Evolutionary conservation across 192 early-diverging fungal species (phyloP).

Genomic region (Umbelopsis sp.): DNA sequence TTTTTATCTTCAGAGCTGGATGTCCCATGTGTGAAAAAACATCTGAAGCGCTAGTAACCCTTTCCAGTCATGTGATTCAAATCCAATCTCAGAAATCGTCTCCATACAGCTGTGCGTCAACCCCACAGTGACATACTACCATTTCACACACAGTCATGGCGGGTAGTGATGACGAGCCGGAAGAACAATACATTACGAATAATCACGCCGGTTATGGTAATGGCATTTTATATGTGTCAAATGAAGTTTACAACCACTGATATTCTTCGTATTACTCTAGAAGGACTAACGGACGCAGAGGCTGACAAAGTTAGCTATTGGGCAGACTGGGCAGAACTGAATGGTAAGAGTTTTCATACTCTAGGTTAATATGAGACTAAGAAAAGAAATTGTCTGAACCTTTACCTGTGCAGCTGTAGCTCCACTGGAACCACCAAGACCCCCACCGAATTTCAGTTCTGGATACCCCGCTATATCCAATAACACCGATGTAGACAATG

Average conservation of each 20-base stretch:
- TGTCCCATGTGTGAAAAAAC: too few relatives aligned
- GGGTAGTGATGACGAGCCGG: neutral
- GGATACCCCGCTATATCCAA: neutral
- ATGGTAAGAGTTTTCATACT: neutral
- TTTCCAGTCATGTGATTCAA: neutral
- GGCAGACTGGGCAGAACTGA: slow-evolving; percentile 5
- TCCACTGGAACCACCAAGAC: neutral
- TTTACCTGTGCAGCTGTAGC: neutral
- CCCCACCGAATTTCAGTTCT: neutral
- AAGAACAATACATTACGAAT: neutral
- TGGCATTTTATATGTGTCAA: neutral
- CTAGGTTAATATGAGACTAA: too few relatives aligned
- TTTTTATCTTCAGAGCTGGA: too few relatives aligned
- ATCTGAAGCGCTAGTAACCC: too few relatives aligned
- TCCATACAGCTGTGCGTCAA: too few relatives aligned
- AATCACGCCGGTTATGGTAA: slow-evolving; percentile 6
- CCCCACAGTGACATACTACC: too few relatives aligned
- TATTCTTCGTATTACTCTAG: neutral
- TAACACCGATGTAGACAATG: neutral
- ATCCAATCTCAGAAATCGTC: too few relatives aligned
- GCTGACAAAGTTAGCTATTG: slow-evolving; percentile 13
- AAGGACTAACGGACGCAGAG: neutral
- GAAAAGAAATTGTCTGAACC: neutral
- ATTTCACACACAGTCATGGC: neutral
- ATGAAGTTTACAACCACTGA: neutral